Base-by-base conservation (phyloP, 257 asterid species). In the Gentiana straminea region DNA sequence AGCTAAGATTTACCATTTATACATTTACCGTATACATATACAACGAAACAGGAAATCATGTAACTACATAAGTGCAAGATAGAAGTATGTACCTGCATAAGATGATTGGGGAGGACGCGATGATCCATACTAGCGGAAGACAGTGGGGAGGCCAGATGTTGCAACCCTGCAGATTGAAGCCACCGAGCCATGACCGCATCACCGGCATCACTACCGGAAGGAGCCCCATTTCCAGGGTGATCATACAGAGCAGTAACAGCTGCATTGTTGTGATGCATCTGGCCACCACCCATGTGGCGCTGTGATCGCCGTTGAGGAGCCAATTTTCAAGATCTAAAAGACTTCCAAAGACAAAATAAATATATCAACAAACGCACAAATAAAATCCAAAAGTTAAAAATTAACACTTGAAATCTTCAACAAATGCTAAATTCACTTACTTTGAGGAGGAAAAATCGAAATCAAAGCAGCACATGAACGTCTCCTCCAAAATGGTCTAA, bases 111-210 rank as follows among this genome's bases (percentile, higher is more conserved):
- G 11, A 54, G 68, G 32, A 54, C 41, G 55, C 68, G 68, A 33
- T 53, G 41, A 35, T 63, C 68, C 6, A 56, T 35, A 24, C 61
- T 61, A 11, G 68, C 47, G 15, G 68, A 63, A 43, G 95, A 91
- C 82, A 81, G 38, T 43, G 98, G 95, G 62, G 98, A 87, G 63
- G 90, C 92, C 94, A 91, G 85, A 84, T 91, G 98, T 86, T 92
- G 98, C 81, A 88, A 78, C 61, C 98, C 98, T 4, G 98, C 94
- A 66, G 98, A 92, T 75, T 88, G 97, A 61, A 92, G 94, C 98
- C 97, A 92, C 74, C 95, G 81, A 2, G 91, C 94, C 98, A 81
- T 91, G 68, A 91, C 97, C 7, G 92, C 95, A 39, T 91, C 95
- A 49, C 98, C 94, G 43, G 91, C 90, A 67, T 92, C 97, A 64